phyloP scores from a whole-genome alignment of 106 monocot genomes.

The Acorus calamus region DNA sequence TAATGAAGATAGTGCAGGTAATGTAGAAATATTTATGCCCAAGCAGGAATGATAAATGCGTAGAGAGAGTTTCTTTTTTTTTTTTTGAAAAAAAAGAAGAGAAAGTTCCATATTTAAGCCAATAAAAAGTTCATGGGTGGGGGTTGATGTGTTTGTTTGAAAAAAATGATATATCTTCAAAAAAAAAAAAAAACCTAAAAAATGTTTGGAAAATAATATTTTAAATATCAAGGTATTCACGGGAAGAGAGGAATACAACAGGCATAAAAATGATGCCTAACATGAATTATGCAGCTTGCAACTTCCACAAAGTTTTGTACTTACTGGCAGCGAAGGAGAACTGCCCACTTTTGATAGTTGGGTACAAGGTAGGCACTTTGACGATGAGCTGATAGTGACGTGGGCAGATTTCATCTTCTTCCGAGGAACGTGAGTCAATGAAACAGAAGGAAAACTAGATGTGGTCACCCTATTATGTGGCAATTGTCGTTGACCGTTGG shows the following conservation, averaged over 20 bases:
- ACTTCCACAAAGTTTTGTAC: not conserved
- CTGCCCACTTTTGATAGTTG: conserved; percentile 12
- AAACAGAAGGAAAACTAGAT: conserved; percentile 5
- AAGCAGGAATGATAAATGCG: not conserved
- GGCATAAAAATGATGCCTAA: not conserved
- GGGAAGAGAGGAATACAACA: not conserved
- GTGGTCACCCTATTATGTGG: not conserved
- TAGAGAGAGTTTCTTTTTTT: not conserved
- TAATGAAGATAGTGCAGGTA: not conserved
- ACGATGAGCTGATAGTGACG: conserved; percentile 4
- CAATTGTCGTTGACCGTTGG: conserved; percentile 7
- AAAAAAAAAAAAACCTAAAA: too few species aligned
- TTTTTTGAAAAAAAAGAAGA: not conserved
- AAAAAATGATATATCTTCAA: too few species aligned
- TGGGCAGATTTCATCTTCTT: conserved; percentile 22
- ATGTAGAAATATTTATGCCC: not conserved
- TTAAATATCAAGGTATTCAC: not conserved
- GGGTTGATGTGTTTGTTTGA: too few species aligned
- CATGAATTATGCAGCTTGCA: too few species aligned
- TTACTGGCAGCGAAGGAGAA: conserved; percentile 3
- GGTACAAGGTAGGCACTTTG: conserved; percentile 8
- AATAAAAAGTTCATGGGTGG: too few species aligned
- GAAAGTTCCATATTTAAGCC: too few species aligned
- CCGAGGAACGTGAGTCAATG: conserved; percentile 6
- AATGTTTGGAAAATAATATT: too few species aligned